Base-by-base conservation (phyloP, 192 early-diverging fungal genomes). In the Coemansia sp. region DNA sequence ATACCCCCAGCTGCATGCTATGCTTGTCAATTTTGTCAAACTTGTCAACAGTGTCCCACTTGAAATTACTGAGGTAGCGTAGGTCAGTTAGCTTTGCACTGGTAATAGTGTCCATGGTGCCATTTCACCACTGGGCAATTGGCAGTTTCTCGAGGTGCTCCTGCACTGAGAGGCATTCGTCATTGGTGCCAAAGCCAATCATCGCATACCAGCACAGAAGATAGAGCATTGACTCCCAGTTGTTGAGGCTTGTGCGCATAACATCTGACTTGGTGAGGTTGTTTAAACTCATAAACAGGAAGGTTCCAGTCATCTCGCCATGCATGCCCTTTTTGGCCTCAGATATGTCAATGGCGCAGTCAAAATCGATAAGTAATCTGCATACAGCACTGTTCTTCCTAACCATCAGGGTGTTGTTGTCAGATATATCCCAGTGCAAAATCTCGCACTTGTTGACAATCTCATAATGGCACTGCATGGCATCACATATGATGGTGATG, bases 291-390 rank as follows among this genome's bases (percentile, higher is more conserved):
- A 75, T 72, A 21, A 68, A 80, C 13, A 63, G 68, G 0, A 64
- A 21, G 1, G 72, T 75, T 0, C 66, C 66, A 1, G 56, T 39
- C 48, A 45, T 31, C 54, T 50, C 66, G 68, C 10, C 0, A 2
- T 7, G 11, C 56, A 5, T 19, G 1, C 0, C 31, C 6, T 6
- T 37, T 17, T 1, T 29, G 16, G 37, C 31, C 10, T 16, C n/a
- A 4, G 21, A n/a, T 0, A 42, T 27, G 9, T 61, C 36, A 1
- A 72, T 62, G 0, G 66, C 73, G 61, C 64, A 50, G 17, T 72
- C 78, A 34, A 75, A 72, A n/a, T 80, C 73, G 11, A 80, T 72
- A 0, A 73, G 59, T 13, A 75, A 17, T 2, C 78, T 73, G 13
- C 39, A 46, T 8, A 62, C 67, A 4, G 53, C 14, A 34, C 14